Evolutionary conservation across 2,329 filamentous ascomycete species (phyloP), one percentile per base, ranked within the genome.

Genomic region (Colletotrichum sp.): DNA sequence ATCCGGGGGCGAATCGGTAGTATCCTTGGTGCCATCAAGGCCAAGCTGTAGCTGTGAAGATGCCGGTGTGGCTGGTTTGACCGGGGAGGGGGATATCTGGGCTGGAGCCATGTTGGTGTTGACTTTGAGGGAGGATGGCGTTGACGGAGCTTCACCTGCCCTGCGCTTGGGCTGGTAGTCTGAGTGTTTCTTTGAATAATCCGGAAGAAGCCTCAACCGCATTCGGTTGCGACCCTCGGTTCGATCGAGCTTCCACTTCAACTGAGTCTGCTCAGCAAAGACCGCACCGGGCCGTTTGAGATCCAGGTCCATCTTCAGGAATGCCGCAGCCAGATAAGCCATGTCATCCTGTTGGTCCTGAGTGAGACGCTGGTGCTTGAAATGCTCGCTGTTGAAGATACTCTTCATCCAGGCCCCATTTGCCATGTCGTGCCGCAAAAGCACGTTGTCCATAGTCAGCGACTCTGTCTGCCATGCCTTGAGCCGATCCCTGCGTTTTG

Each of bases 181-280:
- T 72, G 95, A 92, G 70, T 93, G 90, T 29, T 92, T 90, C 1
- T 90, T 88, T 0, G 91, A 90, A 72, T 92, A 91, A 82, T 98
- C 96, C 1, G 96, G 95, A 2, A 98, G 89, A 67, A 98, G 91
- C 32, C 97, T 92, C 80, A 98, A 89, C 19, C 98, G 93, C 95
- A 99, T 99, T 22, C 98, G 93, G 83, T 98, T 98, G 13, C 96
- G 93, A 13, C 97, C 96, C 86, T 99, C 97, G 0, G 97, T 99
- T 80, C 98, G 93, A 82, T 99, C 97, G 16, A 99, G 90, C 80
- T 96, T 96, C 96, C 96, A 99, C 83, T 94, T 98, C 1, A 89
- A 88, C 2, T 90, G 84, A 4, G 89, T 87, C 0, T 90, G 87
- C 49, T 93, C 91, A 68, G 94, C 92, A 76, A 98, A 94, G 1